phyloP scores from a whole-genome alignment of 139 green algal species.

The Volvox reticuliferus region DNA sequence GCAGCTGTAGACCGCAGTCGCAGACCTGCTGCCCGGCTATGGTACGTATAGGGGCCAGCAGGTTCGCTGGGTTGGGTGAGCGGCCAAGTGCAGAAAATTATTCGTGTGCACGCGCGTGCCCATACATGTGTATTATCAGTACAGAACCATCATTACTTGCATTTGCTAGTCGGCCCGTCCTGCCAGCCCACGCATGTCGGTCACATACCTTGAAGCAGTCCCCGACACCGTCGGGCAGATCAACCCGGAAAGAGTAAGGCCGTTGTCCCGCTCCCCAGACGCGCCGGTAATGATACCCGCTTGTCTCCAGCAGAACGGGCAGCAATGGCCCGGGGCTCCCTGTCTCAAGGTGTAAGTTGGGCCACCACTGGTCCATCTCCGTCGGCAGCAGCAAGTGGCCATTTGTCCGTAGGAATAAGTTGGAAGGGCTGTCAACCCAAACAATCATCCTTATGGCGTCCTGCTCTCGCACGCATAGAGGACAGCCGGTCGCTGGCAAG shows the following conservation, averaged over 20 bases:
- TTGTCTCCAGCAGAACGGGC: background rate
- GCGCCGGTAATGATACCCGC: background rate
- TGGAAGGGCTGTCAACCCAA: background rate
- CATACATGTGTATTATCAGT: too few relatives aligned
- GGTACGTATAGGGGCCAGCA: too few relatives aligned
- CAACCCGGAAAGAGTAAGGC: background rate
- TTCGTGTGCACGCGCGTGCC: too few relatives aligned
- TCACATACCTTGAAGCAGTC: constrained; percentile 8
- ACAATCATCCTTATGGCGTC: background rate
- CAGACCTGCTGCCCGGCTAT: too few relatives aligned
- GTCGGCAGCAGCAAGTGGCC: background rate
- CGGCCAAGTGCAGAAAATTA: too few relatives aligned
- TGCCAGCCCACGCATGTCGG: too few relatives aligned
- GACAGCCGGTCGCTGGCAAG: too few relatives aligned
- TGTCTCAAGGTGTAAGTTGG: background rate
- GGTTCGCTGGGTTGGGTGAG: too few relatives aligned
- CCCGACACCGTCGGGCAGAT: background rate
- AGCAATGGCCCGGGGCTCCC: background rate
- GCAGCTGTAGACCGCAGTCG: too few relatives aligned
- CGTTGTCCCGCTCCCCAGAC: background rate
- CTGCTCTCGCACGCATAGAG: background rate
- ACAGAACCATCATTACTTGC: background rate
- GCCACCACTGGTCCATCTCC: background rate
- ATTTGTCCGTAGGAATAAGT: background rate
- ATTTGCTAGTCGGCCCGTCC: too few relatives aligned